Evolutionary conservation across 345 rosid species (phyloP), one percentile per base, ranked within the genome.

Genomic region (Ailanthus altissimus): DNA sequence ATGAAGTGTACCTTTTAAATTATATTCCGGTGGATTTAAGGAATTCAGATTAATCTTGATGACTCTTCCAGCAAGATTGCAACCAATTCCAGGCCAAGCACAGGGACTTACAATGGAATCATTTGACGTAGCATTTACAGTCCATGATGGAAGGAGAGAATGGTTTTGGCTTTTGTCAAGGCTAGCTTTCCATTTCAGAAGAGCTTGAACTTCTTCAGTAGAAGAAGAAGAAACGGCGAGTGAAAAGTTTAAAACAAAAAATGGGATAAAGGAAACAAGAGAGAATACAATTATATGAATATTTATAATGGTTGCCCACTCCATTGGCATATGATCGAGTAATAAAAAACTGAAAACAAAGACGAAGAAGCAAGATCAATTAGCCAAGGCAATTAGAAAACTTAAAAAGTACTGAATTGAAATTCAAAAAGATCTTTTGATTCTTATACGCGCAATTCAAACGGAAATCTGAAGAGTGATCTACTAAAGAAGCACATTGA

Each of bases 111-210:
- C 36, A 65, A 6, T 26, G 15, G 13, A 18, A 32, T 11, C 15
- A 4, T n/a, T 21, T 59, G 9, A 51, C 12, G 5, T n/a, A n/a
- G 66, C 23, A 42, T 11, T 8, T 5, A 65, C 20, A 8, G 38
- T 20, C 78, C 78, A 76, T 0, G 84, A 67, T 15, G 61, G 20
- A 1, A 76, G 57, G 38, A 62, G 32, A 15, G 72, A 43, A 2
- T 13, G 81, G 38, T 58, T 81, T 43, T 47, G 59, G 66, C 14
- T 73, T n/a, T n/a, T n/a, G n/a, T 67, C 60, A n/a, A 81, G 78
- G 25, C 6, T 77, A 21, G 46, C 54, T 78, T 77, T 81, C 84
- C 84, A 77, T 61, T 40, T 14, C 16, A 81, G 78, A 6, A 81
- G 81, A 43, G 81, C 78, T 8, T 61, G 46, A 0, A 72, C 76